Base-by-base conservation (phyloP, 495 filamentous ascomycete genomes). In the Penicillium desertorum region DNA sequence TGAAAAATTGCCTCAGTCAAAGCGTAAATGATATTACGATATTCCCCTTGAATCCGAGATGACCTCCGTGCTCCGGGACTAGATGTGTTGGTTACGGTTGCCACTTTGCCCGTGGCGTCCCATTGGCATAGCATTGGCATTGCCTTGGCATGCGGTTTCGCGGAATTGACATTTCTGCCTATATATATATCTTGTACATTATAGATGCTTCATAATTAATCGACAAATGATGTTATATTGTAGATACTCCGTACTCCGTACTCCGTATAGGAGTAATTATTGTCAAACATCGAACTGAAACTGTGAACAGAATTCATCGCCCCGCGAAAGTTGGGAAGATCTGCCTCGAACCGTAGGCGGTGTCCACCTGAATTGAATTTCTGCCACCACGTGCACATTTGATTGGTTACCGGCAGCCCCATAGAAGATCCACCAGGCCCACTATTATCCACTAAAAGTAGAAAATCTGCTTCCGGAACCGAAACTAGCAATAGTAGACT, bases 301-400 rank as follows among this genome's bases (percentile, higher is more conserved):
- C 30, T 11, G 16, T 17, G 36, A 39, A n/a, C 34, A 37, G 34
- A 39, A 39, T 39, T 39, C 2, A 39, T 25, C 16, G 16, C 34
- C 53, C 43, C 53, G 45, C 45, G 45, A 48, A 32, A 32, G n/a
- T 48, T 19, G 23, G 44, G 43, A 47, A 20, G 53, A 55, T 55
- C 53, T 55, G 53, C 53, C 32, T 4, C 7, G 30, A 55, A 55
- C 53, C 32, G 53, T 34, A 41, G 54, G 32, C 34, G 34, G 45
- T 57, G 42, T 19, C 45, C 11, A 57, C 19, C 45, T 25, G 34
- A 44, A 16, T 50, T 22, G 3, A 0, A 12, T 59, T 65, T 67
- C 62, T 67, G 65, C 65, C 59, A 14, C 62, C 65, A 67, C 65
- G 65, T 67, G 65, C 57, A 19, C 3, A 4, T 5, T 41, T 65